Evolutionary conservation across 1,139 yeast species (phyloP).

Genomic region (Pichia sp.): DNA sequence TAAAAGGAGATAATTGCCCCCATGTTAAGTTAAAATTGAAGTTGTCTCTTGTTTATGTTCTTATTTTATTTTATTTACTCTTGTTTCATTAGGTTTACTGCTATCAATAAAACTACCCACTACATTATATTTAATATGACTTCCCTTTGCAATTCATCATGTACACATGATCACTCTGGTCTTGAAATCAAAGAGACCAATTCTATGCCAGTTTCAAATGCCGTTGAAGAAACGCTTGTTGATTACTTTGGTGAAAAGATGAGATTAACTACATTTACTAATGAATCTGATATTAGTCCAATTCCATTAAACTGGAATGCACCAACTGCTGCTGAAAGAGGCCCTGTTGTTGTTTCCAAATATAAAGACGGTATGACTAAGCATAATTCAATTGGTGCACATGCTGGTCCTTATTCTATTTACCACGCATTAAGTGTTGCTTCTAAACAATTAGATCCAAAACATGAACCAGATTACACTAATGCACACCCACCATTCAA

Average conservation of each 20-base stretch:
- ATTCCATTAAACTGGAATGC: slow-evolving; percentile 48
- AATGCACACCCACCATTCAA: slow-evolving; percentile 57
- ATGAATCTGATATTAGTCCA: slow-evolving; percentile 43
- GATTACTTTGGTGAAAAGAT: slow-evolving; percentile 32
- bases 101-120: too few relatives aligned
- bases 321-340: slow-evolving; percentile 41
- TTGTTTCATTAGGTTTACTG: too few relatives aligned
- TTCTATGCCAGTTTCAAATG: slow-evolving; percentile 5
- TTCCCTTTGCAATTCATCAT: slow-evolving; percentile 3
- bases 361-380: slow-evolving; percentile 39
- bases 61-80: too few relatives aligned
- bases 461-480: slow-evolving; percentile 52
- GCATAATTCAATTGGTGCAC: slow-evolving; percentile 54
- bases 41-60: too few relatives aligned
- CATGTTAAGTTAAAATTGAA: too few relatives aligned
- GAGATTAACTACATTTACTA: slow-evolving; percentile 45
- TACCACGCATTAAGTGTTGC: slow-evolving; percentile 59
- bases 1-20: too few relatives aligned
- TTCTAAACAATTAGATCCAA: slow-evolving; percentile 44
- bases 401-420: slow-evolving; percentile 53
- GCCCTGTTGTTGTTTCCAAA: slow-evolving; percentile 53
- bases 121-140: slow-evolving; percentile 3
- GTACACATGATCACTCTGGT: slow-evolving; percentile 9
- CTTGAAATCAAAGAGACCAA: slow-evolving; percentile 12
- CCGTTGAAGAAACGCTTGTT: slow-evolving; percentile 23